Conservation (phyloP, 768 basidiomycete genomes). For the Ramaria sp. region DNA sequence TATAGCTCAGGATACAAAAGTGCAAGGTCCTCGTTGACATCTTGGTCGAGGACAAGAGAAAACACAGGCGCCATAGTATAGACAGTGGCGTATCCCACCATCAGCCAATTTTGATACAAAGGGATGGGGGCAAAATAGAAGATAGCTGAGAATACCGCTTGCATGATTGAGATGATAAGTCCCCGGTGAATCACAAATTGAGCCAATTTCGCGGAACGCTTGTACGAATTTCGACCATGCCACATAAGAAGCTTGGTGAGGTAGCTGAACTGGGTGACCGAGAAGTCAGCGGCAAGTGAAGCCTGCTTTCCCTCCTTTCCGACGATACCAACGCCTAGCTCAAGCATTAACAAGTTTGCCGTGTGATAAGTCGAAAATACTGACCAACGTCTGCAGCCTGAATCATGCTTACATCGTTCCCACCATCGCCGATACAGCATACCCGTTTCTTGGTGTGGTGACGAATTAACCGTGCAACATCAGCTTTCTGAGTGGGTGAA, state of each 20-base stretch:
- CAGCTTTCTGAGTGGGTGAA: constrained; percentile 97
- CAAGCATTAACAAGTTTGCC: constrained; percentile 14
- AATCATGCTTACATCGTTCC: constrained; percentile 99
- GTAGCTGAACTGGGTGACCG: constrained; percentile 91
- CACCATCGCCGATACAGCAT: constrained; percentile 98
- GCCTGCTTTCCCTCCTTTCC: constrained; percentile 99
- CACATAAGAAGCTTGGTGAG: constrained; percentile 94
- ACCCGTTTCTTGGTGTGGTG: constrained; percentile 87
- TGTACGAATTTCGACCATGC: constrained; percentile 98
- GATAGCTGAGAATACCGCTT: constrained; percentile 90
- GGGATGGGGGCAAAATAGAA: constrained; percentile 96
- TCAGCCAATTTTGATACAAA: constrained; percentile 94
- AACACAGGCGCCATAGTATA: constrained; percentile 99
- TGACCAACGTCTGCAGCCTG: constrained; percentile 96
- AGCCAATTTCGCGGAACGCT: constrained; percentile 92
- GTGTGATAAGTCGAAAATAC: constrained; percentile 22
- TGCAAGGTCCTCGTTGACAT: constrained; percentile 92
- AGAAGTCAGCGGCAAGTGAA: constrained; percentile 97
- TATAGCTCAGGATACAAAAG: constrained; percentile 95
- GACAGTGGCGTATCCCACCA: constrained; percentile 92
- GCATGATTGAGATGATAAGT: constrained; percentile 94
- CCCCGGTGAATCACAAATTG: constrained; percentile 99
- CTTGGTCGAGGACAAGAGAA: constrained; percentile 89
- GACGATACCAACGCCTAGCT: constrained; percentile 85
- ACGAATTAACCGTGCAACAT: constrained; percentile 90